phyloP scores from a whole-genome alignment of 495 filamentous ascomycete genomes.

The Penicillium steckii region DNA sequence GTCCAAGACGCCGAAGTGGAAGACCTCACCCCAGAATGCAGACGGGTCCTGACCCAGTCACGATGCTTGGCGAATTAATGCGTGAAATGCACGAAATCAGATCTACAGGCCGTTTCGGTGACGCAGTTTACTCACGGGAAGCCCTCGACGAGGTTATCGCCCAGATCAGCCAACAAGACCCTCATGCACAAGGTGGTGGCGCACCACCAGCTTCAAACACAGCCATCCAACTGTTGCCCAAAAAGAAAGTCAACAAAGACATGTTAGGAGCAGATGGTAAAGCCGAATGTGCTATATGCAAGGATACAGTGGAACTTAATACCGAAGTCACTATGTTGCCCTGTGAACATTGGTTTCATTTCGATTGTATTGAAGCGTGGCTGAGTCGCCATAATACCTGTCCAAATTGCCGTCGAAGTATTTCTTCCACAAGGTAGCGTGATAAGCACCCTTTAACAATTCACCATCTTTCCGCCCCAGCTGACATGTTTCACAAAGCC shows the following conservation, averaged over 20 bases:
- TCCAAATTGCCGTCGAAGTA: slow-evolving; percentile 79
- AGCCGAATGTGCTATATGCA: slow-evolving; percentile 90
- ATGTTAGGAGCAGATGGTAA: slow-evolving; percentile 64
- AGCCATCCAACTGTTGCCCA: slow-evolving; percentile 73
- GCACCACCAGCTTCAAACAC: slow-evolving; percentile 75
- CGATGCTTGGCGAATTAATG: neutral
- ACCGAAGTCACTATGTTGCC: slow-evolving; percentile 78
- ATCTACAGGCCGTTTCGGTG: slow-evolving; percentile 62
- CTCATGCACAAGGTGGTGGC: slow-evolving; percentile 68
- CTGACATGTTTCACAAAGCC: slow-evolving; percentile 12
- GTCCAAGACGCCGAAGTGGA: neutral
- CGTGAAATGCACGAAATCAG: slow-evolving; percentile 2
- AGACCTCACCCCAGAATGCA: neutral
- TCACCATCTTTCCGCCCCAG: neutral
- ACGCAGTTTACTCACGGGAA: slow-evolving; percentile 91
- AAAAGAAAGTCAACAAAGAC: slow-evolving; percentile 60
- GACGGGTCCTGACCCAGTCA: neutral
- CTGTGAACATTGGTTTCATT: slow-evolving; percentile 92
- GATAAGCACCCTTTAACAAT: neutral
- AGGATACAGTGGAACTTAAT: slow-evolving; percentile 75
- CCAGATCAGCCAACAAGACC: slow-evolving; percentile 80
- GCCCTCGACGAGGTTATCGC: slow-evolving; percentile 87
- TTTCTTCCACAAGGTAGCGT: slow-evolving; percentile 35
- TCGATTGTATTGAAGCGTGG: slow-evolving; percentile 74
- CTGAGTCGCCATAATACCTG: slow-evolving; percentile 86